These are phyloP conservation scores for Phytophthora aleatoria DNA, from an alignment of 352 stramenopile species.

Conservation along the genomic window DNA sequence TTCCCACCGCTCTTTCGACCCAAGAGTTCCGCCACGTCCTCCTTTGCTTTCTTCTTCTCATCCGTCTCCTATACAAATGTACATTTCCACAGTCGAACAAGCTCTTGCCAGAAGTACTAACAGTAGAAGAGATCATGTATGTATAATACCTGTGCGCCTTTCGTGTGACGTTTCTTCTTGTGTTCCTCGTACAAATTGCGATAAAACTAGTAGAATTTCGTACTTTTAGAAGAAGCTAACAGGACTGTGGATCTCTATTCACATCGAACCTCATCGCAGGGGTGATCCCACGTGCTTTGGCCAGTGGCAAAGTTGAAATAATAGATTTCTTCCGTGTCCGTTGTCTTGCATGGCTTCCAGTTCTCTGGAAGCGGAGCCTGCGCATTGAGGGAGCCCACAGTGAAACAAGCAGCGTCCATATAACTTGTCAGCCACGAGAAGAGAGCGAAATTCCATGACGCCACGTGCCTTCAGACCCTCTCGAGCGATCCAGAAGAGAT, in stretches of 20 bases:
- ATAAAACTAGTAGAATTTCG: conserved; percentile 75
- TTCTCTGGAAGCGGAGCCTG: conserved; percentile 91
- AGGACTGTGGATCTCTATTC: neutral
- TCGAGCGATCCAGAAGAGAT: conserved; percentile 95
- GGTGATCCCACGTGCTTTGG: conserved; percentile 95
- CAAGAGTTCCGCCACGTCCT: conserved; percentile 82
- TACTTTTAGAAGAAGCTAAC: neutral
- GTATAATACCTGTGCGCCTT: conserved; percentile 39
- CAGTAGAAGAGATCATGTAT: too few species aligned
- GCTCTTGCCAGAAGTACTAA: too few species aligned
- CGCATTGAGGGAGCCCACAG: too few species aligned
- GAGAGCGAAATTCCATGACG: neutral
- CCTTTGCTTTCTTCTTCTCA: conserved; percentile 80
- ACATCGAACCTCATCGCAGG: conserved; percentile 84
- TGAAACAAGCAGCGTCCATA: conserved; percentile 1
- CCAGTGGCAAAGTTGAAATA: conserved; percentile 95
- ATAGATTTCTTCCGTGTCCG: conserved; percentile 95
- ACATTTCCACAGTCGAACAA: neutral
- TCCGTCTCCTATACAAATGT: conserved; percentile 52
- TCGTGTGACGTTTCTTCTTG: conserved; percentile 74
- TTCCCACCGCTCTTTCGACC: conserved; percentile 53
- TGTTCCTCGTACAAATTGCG: conserved; percentile 93
- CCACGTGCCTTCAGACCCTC: conserved; percentile 85
- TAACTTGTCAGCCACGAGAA: neutral
- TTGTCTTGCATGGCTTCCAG: conserved; percentile 97